Evolutionary conservation across 495 filamentous ascomycete species (phyloP).

Genomic region (Aspergillus kassunensis): DNA sequence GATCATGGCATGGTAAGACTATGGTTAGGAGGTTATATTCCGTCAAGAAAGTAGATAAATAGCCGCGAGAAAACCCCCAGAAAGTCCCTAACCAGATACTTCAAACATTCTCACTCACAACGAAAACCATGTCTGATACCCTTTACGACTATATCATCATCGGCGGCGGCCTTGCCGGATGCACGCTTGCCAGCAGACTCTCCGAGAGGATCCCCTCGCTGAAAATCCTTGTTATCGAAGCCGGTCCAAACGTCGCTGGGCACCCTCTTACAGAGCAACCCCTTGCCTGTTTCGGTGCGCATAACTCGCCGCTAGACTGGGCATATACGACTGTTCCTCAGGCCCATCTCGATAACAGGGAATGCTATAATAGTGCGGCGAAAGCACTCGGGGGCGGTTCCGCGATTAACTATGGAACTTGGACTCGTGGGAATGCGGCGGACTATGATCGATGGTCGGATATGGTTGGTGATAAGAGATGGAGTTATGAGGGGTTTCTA

Average conservation of each 20-base stretch:
- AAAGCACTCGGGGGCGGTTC: constrained; percentile 29
- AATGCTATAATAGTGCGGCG: constrained; percentile 18
- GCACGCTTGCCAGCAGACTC: constrained; percentile 26
- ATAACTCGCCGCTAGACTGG: constrained; percentile 25
- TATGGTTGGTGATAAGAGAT: constrained; percentile 24
- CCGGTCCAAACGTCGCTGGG: constrained; percentile 25
- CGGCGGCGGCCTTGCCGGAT: constrained; percentile 42
- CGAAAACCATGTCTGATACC: not conserved
- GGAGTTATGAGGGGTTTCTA: constrained; percentile 31
- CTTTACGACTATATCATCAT: constrained; percentile 36
- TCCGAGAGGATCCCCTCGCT: constrained; percentile 10
- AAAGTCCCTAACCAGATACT: too few relatives aligned
- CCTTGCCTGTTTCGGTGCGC: constrained; percentile 2
- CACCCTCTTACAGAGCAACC: constrained; percentile 17
- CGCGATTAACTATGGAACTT: constrained; percentile 32
- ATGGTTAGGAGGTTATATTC: too few relatives aligned
- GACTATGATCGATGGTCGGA: constrained; percentile 36
- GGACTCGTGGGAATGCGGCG: constrained; percentile 29
- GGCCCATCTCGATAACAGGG: constrained; percentile 19
- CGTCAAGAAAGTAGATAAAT: too few relatives aligned
- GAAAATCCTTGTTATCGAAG: constrained; percentile 31
- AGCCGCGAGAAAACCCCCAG: too few relatives aligned
- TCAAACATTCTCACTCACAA: too few relatives aligned
- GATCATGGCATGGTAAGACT: too few relatives aligned
- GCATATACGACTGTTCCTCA: constrained; percentile 26